phyloP scores from a whole-genome alignment of 2,329 filamentous ascomycete species.

The Colletotrichum gigasporum region DNA sequence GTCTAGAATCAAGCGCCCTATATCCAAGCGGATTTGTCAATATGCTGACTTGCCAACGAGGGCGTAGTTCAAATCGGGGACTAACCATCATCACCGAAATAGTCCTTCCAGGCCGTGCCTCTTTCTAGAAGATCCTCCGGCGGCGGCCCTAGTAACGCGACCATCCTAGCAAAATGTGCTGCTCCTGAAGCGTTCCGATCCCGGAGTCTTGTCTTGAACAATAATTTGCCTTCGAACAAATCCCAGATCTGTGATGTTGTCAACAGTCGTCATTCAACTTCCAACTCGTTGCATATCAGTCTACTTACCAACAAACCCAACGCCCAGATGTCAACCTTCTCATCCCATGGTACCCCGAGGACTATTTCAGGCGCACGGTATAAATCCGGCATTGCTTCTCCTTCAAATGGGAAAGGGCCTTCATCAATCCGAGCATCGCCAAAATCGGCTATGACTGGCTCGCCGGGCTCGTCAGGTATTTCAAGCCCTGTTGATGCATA shows the following conservation, averaged over 20 bases:
- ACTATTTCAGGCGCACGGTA: slow-evolving; percentile 47
- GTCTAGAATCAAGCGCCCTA: slow-evolving; percentile 3
- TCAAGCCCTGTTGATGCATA: slow-evolving; percentile 39
- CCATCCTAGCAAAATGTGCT: slow-evolving; percentile 45
- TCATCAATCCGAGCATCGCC: slow-evolving; percentile 41
- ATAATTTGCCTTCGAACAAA: slow-evolving; percentile 40
- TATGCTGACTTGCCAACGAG: background rate
- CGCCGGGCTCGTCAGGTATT: slow-evolving; percentile 34
- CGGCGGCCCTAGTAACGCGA: slow-evolving; percentile 48
- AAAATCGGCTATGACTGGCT: slow-evolving; percentile 41
- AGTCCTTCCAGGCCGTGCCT: slow-evolving; percentile 36
- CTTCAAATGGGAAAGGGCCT: slow-evolving; percentile 26
- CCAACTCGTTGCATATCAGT: background rate
- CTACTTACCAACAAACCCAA: slow-evolving; percentile 14
- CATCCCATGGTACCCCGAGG: slow-evolving; percentile 43
- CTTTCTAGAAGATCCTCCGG: slow-evolving; percentile 43
- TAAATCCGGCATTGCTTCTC: slow-evolving; percentile 43
- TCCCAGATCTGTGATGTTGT: slow-evolving; percentile 40
- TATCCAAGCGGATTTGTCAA: background rate
- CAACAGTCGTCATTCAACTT: background rate
- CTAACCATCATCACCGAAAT: slow-evolving; percentile 37
- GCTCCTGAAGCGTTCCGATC: slow-evolving; percentile 35
- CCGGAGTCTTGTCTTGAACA: slow-evolving; percentile 37
- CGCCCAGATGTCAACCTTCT: slow-evolving; percentile 45
- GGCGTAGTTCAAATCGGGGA: fast-evolving